Base-by-base conservation (phyloP, 805 yeast genomes). In the Myxozyma geophila region DNA sequence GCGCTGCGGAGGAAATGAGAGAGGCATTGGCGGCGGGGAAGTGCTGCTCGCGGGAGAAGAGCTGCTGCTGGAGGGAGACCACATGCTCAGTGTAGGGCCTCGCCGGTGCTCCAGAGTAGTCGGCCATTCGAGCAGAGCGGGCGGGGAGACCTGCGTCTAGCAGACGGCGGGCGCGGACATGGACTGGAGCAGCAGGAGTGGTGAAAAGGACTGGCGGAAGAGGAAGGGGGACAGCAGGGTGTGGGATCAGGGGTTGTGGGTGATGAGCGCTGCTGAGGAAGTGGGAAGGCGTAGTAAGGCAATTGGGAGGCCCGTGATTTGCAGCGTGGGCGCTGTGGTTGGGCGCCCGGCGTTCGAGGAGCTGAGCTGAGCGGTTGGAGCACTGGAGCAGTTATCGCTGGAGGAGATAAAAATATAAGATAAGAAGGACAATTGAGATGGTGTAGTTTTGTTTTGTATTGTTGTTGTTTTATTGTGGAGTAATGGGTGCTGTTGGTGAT, bases 241-340 rank as follows among this genome's bases (percentile, higher is more conserved):
- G 19, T 19, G 2, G 33, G 37, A 53, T 17, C 37, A 37, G 57
- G 40, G 13, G 21, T 28, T 15, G 57, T 5, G 10, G 36, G 36
- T 19, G 44, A 36, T 13, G 47, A 52, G 47, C 8, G 17, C 36
- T 21, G 47, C 6, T n/a, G 46, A 37, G 8, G 43, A 21, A 10
- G 17, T 7, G 28, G 7, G 43, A 33, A 37, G n/a, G 41, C 44
- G 33, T 39, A 23, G 41, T 44, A 44, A 36, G 43, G 44, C 51
- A 40, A 35, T 58, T 50, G 44, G 43, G 51, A 21, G 58, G 62
- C 62, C 62, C 62, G 62, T 59, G 62, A 59, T 59, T 52, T 53
- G 62, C 62, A 48, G 58, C 62, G 62, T 59, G 62, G 58, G 62
- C 49, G n/a, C 58, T 54, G 58, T 48, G 62, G 62, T 59, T 59